Evolutionary conservation across 768 basidiomycete genomes (phyloP), one percentile per base, ranked within the genome.

Genomic region (Termitomyces sp.): DNA sequence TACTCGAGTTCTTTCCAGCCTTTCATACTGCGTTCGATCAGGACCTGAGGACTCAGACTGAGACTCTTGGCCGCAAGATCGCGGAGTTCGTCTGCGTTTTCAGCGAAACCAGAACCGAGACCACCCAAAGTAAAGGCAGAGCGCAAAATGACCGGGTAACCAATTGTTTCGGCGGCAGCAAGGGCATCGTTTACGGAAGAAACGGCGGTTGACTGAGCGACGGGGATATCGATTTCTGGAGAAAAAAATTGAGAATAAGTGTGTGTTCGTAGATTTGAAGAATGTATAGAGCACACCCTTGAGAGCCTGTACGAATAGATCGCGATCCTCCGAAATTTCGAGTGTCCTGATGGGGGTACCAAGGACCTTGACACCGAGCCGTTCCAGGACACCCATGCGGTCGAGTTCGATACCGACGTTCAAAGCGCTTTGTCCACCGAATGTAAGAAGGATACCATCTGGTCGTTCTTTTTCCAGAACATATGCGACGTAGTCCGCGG

Each of bases 1-100:
- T 98, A 99, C 74, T 99, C 97, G 60, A 98, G 81, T 74, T 99
- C 97, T 70, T 99, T 99, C 97, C 97, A 99, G 30, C 97, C 97
- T 74, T 98, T 98, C 88, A 99, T 91, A 63, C 89, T 92, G 49
- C 94, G 89, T 74, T 98, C 97, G 61, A 99, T 94, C 55, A 99
- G 81, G 43, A 98, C 91, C 70, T 98, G 97, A 46, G 97, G 96
- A 62, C 88, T 90, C 28, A 98, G 79, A 67, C 86, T 86, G 52
- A 99, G 82, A 67, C 88, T 84, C 72, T 91, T 96, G 23, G 97
- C 95, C 42, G 94, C 84, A 23, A 99, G 79, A 71, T 99, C 95
- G 56, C 94, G 88, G 55, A 99, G 76, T 77, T 99, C 97, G 59
- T 97, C 91, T 12, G 92, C 79, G 70, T 98, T 85, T 67, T 96